Conservation (phyloP, 2,329 filamentous ascomycete genomes). For the Emericellopsis cladophorae region DNA sequence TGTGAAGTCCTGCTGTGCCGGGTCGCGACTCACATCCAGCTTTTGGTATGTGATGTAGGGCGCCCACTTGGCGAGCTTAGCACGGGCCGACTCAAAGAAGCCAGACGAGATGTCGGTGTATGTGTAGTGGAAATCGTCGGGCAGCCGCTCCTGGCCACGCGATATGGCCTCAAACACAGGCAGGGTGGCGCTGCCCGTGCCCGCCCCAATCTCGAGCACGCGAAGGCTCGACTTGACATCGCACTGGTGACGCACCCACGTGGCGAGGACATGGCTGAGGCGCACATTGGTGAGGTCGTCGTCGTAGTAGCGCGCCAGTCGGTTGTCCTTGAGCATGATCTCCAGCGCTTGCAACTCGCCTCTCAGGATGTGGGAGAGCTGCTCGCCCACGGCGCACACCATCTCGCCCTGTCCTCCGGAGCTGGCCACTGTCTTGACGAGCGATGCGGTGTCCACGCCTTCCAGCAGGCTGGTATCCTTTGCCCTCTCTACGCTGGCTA, state of each 20-base stretch:
- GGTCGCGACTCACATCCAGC: slow-evolving; percentile 19
- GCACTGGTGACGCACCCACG: not conserved
- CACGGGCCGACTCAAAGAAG: slow-evolving; percentile 19
- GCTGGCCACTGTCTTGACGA: not conserved
- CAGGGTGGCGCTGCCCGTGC: slow-evolving; percentile 18
- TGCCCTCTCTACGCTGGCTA: not conserved
- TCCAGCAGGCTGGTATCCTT: not conserved
- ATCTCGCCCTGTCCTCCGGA: slow-evolving; percentile 8
- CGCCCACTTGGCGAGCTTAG: slow-evolving; percentile 9
- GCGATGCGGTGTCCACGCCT: not conserved
- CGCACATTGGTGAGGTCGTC: slow-evolving; percentile 4
- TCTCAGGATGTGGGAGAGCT: slow-evolving; percentile 16
- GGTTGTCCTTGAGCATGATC: slow-evolving; percentile 17
- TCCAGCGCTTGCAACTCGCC: slow-evolving; percentile 22
- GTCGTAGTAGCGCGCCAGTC: slow-evolving; percentile 20
- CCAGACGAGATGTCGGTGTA: slow-evolving; percentile 25
- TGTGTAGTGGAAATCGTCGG: slow-evolving; percentile 12
- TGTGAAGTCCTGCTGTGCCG: slow-evolving; percentile 12
- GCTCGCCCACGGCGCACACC: slow-evolving; percentile 15
- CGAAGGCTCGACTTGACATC: slow-evolving; percentile 15
- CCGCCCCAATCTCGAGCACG: slow-evolving; percentile 23
- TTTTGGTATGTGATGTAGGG: slow-evolving; percentile 16
- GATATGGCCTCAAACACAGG: slow-evolving; percentile 9
- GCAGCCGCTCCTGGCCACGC: not conserved
- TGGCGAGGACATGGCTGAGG: not conserved